phyloP scores from a whole-genome alignment of 257 asterid species.

The Ehretia macrophylla region DNA sequence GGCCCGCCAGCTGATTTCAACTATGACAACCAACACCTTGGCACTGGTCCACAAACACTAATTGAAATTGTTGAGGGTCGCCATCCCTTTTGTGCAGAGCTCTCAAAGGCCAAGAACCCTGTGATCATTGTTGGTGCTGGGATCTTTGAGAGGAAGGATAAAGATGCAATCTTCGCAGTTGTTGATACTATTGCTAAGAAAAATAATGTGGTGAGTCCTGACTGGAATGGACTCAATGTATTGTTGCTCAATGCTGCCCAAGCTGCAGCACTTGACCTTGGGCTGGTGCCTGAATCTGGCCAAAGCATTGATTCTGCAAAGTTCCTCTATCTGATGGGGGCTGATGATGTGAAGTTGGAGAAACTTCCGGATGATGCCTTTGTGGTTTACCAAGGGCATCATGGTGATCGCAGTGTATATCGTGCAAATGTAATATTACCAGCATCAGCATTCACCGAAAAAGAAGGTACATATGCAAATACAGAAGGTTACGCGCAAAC shows the following conservation, averaged over 20 bases:
- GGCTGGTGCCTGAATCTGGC: slow-evolving; percentile 81
- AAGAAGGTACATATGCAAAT: slow-evolving; percentile 87
- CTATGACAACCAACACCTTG: slow-evolving; percentile 88
- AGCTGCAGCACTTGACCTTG: slow-evolving; percentile 98
- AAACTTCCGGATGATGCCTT: slow-evolving; percentile 80
- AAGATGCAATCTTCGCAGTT: slow-evolving; percentile 68
- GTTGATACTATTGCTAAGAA: slow-evolving; percentile 67
- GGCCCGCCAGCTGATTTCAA: slow-evolving; percentile 88
- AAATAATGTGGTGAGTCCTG: slow-evolving; percentile 65
- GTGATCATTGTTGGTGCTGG: slow-evolving; percentile 83
- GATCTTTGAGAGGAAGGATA: slow-evolving; percentile 66
- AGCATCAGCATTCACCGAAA: slow-evolving; percentile 86
- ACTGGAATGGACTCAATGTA: slow-evolving; percentile 83
- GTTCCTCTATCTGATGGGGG: slow-evolving; percentile 89
- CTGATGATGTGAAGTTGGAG: slow-evolving; percentile 79
- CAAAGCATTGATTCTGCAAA: slow-evolving; percentile 71
- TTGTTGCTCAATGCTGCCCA: slow-evolving; percentile 86
- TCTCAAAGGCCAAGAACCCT: slow-evolving; percentile 80
- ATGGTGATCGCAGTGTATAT: slow-evolving; percentile 80
- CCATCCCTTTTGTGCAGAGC: slow-evolving; percentile 67
- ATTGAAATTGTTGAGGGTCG: slow-evolving; percentile 67
- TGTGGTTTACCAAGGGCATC: slow-evolving; percentile 98
- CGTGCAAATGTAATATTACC: slow-evolving; percentile 96
- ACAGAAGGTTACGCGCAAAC: slow-evolving; percentile 92
- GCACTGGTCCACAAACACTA: slow-evolving; percentile 74